Evolutionary conservation across 148 eudicot genomes (phyloP).

Genomic region (Rhododendron ferrugineum): DNA sequence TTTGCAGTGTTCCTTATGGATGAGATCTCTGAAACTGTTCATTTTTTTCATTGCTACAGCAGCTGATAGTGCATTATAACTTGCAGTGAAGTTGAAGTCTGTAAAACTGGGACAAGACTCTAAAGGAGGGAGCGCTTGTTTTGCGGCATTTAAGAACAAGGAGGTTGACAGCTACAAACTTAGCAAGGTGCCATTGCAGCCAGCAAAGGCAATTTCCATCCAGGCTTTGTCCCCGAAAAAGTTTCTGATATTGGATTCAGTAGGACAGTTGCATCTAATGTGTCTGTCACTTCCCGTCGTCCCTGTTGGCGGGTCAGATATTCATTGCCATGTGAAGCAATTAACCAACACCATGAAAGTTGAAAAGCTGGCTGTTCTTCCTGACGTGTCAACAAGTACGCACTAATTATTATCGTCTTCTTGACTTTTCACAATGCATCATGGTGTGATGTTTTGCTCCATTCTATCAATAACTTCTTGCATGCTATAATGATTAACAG

Average conservation of each 20-base stretch:
- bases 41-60: slow-evolving; percentile 45
- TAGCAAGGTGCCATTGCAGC: slow-evolving; percentile 22
- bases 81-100: slow-evolving; percentile 74
- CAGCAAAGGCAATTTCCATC: slow-evolving; percentile 52
- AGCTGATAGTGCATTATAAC: slow-evolving; percentile 73
- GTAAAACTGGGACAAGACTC: slow-evolving; percentile 67
- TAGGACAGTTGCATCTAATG: slow-evolving; percentile 52
- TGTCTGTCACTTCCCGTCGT: slow-evolving; percentile 17
- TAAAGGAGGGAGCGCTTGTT: slow-evolving; percentile 48
- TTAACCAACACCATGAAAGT: slow-evolving; percentile 34
- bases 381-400: slow-evolving; percentile 31
- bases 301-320: slow-evolving; percentile 19
- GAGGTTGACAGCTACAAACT: slow-evolving; percentile 28
- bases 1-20: neutral
- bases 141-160: slow-evolving; percentile 49
- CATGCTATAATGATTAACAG: neutral
- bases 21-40: slow-evolving; percentile 29
- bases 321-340: slow-evolving; percentile 23
- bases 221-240: slow-evolving; percentile 51
- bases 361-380: slow-evolving; percentile 38
- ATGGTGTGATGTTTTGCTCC: neutral
- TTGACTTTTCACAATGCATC: neutral
- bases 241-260: slow-evolving; percentile 65
- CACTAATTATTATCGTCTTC: neutral
- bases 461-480: neutral